Base-by-base conservation (phyloP, 2,329 filamentous ascomycete genomes). In the Alternaria brassicae region DNA sequence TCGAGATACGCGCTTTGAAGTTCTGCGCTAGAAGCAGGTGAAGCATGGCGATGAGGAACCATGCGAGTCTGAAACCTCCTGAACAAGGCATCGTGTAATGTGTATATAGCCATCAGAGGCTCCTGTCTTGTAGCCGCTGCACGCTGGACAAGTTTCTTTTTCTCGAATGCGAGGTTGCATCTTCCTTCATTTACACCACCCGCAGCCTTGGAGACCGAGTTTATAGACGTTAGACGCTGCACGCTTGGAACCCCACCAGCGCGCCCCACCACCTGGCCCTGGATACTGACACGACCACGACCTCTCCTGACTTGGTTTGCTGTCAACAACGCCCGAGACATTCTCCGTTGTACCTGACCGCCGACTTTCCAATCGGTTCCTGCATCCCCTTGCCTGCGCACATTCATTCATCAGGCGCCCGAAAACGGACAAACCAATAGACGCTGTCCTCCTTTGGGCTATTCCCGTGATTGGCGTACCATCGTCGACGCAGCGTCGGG, bases 361-460 rank as follows among this genome's bases (percentile, higher is more conserved):
- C 23, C 61, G 45, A 34, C 55, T 34, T 42, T 66, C 65, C 53
- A 60, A 69, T 72, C 70, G 68, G 67, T 67, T 62, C 59, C 60
- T 67, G 64, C 49, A 55, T 60, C 60, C 27, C 53, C 50, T 40
- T 53, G 47, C 52, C 53, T 56, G 61, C 55, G 61, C 53, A 58
- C 54, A 58, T 56, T 63, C 60, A 54, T 55, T 28, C 61, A 60
- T 53, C 64, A 65, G 34, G 56, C 53, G 61, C 62, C 68, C 70
- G 68, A 50, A 73, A 74, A 66, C 60, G 65, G 70, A 68, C 66
- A 74, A 74, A 66, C 72, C 75, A 76, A 77, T 77, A 78, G 69
- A 75, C 73, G 74, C 75, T 72, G 75, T 73, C 71, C 72, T 74
- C 66, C 68, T 75, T 64, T 60, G 61, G 62, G 67, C 62, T 65